Conservation (phyloP, 192 early-diverging fungal species). For the Chytriomyces sp. region DNA sequence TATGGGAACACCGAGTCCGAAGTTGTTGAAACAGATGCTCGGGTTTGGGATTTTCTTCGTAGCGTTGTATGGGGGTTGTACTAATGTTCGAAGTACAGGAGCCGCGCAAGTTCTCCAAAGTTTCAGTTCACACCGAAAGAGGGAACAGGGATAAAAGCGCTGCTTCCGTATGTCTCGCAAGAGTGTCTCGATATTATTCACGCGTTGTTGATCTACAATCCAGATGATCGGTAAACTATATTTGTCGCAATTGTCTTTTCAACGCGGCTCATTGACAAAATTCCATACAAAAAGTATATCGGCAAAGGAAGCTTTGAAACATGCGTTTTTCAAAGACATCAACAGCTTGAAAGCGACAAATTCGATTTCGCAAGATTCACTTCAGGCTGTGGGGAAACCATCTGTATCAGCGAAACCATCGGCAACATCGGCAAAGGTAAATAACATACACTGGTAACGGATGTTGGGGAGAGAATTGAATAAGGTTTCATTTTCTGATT, state of each 20-base stretch:
- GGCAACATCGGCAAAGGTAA: neutral
- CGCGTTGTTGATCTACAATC: slow-evolving; percentile 55
- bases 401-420: neutral
- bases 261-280: too few species aligned
- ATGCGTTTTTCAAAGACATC: slow-evolving; percentile 54
- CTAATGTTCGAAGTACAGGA: slow-evolving; percentile 30
- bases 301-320: slow-evolving; percentile 50
- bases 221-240: slow-evolving; percentile 50
- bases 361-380: slow-evolving; percentile 17
- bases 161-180: slow-evolving; percentile 49
- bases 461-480: too few species aligned
- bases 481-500: neutral
- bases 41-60: slow-evolving; percentile 37
- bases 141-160: slow-evolving; percentile 54
- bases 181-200: slow-evolving; percentile 59
- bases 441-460: neutral
- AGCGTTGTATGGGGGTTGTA: too few species aligned
- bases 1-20: slow-evolving; percentile 58
- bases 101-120: slow-evolving; percentile 42
- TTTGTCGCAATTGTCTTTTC: too few species aligned
- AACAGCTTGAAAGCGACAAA: slow-evolving; percentile 12
- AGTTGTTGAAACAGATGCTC: slow-evolving; percentile 58
- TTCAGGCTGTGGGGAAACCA: slow-evolving; percentile 10
- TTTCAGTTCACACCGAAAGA: slow-evolving; percentile 61
- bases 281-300: slow-evolving; percentile 39